Evolutionary conservation across 139 green algal species (phyloP).

Genomic region (Haematococcus lacustris): DNA sequence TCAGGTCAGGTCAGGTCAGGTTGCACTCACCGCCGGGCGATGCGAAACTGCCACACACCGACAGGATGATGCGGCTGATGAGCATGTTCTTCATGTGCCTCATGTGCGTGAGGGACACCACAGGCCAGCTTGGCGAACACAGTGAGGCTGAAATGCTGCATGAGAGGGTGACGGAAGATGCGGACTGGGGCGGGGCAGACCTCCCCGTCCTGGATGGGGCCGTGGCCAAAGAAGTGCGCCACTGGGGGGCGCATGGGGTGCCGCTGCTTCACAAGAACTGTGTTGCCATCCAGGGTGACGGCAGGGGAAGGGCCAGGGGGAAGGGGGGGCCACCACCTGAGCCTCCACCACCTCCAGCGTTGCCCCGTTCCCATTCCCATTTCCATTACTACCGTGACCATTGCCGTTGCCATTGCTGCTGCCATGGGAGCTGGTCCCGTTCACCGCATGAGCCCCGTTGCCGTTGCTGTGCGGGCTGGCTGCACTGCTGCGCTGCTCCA

Average conservation of each 20-base stretch:
- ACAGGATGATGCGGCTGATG: slow-evolving; percentile 85
- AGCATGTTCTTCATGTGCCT: slow-evolving; percentile 67
- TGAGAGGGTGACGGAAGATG: slow-evolving; percentile 91
- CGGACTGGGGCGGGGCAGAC: slow-evolving; percentile 38
- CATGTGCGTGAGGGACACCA: slow-evolving; percentile 63
- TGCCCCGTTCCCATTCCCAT: no score
- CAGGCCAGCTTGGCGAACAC: slow-evolving; percentile 96
- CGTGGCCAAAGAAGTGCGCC: slow-evolving; percentile 65
- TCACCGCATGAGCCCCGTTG: no score
- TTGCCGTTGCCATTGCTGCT: no score
- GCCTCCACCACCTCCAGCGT: no score
- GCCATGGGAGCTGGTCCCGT: no score
- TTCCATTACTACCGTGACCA: no score
- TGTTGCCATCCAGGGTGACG: no score
- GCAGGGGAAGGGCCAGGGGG: no score
- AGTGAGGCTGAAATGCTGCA: slow-evolving; percentile 89
- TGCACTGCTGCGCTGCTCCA: no score
- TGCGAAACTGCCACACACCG: slow-evolving; percentile 85
- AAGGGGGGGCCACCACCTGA: no score
- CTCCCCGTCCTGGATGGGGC: slow-evolving; percentile 17
- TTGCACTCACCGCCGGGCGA: slow-evolving; percentile 64
- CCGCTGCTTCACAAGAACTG: slow-evolving; percentile 39
- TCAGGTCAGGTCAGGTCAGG: no score
- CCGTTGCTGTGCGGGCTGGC: no score
- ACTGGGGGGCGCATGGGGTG: slow-evolving; percentile 83